Evolutionary conservation across 345 rosid genomes (phyloP).

Genomic region (Theobroma cacao): DNA sequence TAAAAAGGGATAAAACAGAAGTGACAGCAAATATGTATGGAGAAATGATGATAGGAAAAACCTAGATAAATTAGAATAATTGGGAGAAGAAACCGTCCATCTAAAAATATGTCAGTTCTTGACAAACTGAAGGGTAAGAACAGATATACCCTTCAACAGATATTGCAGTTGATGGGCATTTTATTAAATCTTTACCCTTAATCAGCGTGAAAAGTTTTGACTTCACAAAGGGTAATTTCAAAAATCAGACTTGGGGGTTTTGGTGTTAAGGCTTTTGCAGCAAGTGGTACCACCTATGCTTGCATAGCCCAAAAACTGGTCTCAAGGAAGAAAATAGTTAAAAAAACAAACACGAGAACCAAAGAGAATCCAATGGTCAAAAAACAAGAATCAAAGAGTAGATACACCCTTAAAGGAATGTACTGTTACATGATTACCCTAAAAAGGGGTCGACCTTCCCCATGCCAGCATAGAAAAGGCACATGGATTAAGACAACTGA

Average conservation of each 20-base stretch:
- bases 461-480: slow-evolving; percentile 10
- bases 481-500: slow-evolving; percentile 16
- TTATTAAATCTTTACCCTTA: not conserved
- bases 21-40: not conserved
- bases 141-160: no score
- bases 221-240: not conserved
- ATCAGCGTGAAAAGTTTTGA: not conserved
- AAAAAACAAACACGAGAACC: not conserved
- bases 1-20: not conserved
- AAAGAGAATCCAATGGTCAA: not conserved
- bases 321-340: not conserved
- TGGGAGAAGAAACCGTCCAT: no score
- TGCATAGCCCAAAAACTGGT: not conserved
- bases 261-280: not conserved
- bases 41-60: not conserved
- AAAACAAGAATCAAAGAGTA: not conserved
- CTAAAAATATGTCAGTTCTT: not conserved
- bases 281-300: not conserved
- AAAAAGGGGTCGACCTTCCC: not conserved
- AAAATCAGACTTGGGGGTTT: not conserved
- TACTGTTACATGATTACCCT: not conserved
- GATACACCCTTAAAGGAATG: not conserved
- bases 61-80: no score
- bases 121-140: not conserved
- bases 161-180: no score